A percentile compares a stretch with the other conserved stretches of the same genome.
These are phyloP conservation scores for Aspergillus sp. DNA, from an alignment of 2,329 filamentous ascomycete genomes.

Conservation along the genomic window DNA sequence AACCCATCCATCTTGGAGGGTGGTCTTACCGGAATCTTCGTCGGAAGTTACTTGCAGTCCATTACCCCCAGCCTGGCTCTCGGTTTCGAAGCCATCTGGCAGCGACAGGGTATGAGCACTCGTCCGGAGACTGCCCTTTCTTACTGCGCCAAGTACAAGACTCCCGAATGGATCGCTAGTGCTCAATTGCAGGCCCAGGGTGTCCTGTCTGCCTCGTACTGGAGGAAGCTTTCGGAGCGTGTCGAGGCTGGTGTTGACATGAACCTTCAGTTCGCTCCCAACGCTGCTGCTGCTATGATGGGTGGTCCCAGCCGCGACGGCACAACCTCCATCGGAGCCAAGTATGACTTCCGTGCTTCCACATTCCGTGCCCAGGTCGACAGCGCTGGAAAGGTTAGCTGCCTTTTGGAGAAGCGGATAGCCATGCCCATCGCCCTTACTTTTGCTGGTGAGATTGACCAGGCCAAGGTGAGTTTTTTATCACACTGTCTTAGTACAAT, in stretches of 20 bases:
- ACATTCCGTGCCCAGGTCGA: conserved; percentile 96
- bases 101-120: conserved; percentile 75
- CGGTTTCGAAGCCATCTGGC: conserved; percentile 90
- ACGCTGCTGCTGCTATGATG: conserved; percentile 65
- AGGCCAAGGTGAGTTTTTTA: conserved; percentile 70
- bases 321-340: conserved; percentile 84
- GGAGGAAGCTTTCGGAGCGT: conserved; percentile 86
- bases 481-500: neutral
- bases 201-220: conserved; percentile 85
- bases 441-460: conserved; percentile 94
- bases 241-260: conserved; percentile 95
- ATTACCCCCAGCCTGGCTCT: conserved; percentile 82
- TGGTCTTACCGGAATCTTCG: conserved; percentile 88
- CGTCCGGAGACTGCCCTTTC: conserved; percentile 88
- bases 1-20: conserved; percentile 95
- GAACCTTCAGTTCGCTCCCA: conserved; percentile 74
- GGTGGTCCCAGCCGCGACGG: conserved; percentile 80
- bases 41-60: conserved; percentile 92
- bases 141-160: conserved; percentile 88
- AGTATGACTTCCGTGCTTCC: conserved; percentile 96
- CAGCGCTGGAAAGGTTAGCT: conserved; percentile 88
- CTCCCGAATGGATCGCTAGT: conserved; percentile 85
- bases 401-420: conserved; percentile 91
- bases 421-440: conserved; percentile 88
- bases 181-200: conserved; percentile 87